A percentile compares a stretch with the other conserved stretches of the same genome.
These are phyloP conservation scores for Penicillium sp. DNA, from an alignment of 2,329 filamentous ascomycete genomes.

Conservation along the genomic window DNA sequence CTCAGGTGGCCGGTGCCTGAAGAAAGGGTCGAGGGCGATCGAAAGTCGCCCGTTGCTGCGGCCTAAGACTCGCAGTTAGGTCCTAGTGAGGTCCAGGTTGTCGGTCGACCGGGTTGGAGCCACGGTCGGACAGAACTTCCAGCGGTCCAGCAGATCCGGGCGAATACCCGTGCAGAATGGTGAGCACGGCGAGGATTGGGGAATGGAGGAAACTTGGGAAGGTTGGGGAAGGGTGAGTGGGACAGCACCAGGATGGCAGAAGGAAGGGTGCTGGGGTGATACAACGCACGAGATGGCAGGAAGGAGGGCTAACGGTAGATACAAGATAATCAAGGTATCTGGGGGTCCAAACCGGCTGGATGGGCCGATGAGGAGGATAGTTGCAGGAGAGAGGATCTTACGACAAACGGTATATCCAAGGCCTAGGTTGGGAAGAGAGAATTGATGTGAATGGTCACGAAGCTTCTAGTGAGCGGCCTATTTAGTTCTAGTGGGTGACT, in stretches of 20 bases:
- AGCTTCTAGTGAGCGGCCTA: neutral
- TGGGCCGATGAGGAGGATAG: slow-evolving; percentile 2
- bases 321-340: neutral
- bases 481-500: neutral
- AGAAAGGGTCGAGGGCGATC: slow-evolving; percentile 4
- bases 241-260: slow-evolving; percentile 9
- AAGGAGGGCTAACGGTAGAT: neutral
- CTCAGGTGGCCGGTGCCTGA: slow-evolving; percentile 24
- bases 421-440: neutral
- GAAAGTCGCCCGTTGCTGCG: neutral
- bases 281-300: neutral
- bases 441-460: neutral
- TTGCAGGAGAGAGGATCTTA: neutral
- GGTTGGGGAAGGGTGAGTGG: slow-evolving; percentile 3
- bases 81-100: slow-evolving; percentile 9
- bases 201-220: neutral
- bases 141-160: slow-evolving; percentile 31
- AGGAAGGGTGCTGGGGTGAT: neutral
- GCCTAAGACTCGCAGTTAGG: too few species aligned
- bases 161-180: slow-evolving; percentile 18
- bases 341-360: neutral
- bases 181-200: neutral
- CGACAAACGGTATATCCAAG: neutral
- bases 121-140: slow-evolving; percentile 32
- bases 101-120: slow-evolving; percentile 20